Evolutionary conservation across 2,329 filamentous ascomycete genomes (phyloP), one percentile per base, ranked within the genome.

Genomic region (Exophiala sideris): DNA sequence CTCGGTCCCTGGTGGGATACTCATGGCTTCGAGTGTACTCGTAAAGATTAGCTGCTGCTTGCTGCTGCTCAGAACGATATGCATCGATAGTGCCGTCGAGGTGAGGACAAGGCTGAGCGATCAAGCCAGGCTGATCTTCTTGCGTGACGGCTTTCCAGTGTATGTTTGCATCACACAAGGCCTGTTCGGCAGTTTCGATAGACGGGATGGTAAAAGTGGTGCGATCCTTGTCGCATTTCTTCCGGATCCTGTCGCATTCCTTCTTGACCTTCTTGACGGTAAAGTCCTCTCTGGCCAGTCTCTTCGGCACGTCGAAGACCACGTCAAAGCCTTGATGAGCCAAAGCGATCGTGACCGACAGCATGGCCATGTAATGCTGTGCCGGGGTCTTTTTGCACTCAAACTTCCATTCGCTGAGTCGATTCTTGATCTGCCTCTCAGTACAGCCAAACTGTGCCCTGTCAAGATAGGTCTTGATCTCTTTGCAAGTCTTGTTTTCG

Each of bases 371-470:
- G 40, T 61, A 61, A 21, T 54, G 45, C n/a, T 46, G 45, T 12
- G 40, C 40, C 11, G 47, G 45, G 12, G 56, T 58, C 39, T 57
- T 61, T 24, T 62, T 62, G 38, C 48, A 18, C 34, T 60, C 55
- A 20, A 48, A 58, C 3, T 51, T 50, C 60, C 60, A 62, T 41
- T 55, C 56, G 20, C 48, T 54, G 14, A 62, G 44, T 41, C 48
- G 50, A 36, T 49, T 53, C 20, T 62, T 62, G 50, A 59, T 50
- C 53, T 61, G 58, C 38, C 58, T 52, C 16, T 48, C 34, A 12
- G 46, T 61, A 12, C 57, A 47, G 12, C 49, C n/a, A 21, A 60
- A 50, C 18, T 48, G 24, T 12, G 56, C 36, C 11, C 39, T 20
- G 16, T 47, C 34, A 16, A 62, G 56, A 24, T 41, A 21, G 18